phyloP scores from a whole-genome alignment of 805 yeast species.

The Metschnikowia cubensis region DNA sequence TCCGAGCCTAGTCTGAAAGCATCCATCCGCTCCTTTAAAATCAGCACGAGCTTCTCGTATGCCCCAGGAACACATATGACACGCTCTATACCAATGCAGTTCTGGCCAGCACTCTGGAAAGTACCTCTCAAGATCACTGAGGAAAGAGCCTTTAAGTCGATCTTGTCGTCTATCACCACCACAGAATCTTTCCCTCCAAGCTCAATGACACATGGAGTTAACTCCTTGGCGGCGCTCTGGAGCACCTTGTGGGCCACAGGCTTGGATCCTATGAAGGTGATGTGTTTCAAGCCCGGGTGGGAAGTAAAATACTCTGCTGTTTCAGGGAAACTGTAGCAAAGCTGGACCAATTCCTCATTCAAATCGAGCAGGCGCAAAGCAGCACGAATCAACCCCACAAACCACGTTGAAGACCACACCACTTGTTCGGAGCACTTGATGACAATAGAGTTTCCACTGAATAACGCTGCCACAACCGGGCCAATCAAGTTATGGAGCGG shows the following conservation, averaged over 20 bases:
- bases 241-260: conserved; percentile 90
- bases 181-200: conserved; percentile 96
- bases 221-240: conserved; percentile 73
- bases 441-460: conserved; percentile 88
- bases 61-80: conserved; percentile 74
- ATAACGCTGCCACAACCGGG: conserved; percentile 82
- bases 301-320: conserved; percentile 83
- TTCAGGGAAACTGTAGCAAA: conserved; percentile 84
- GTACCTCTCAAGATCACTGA: conserved; percentile 91
- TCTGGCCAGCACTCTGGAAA: conserved; percentile 96
- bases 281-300: conserved; percentile 77
- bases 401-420: conserved; percentile 87
- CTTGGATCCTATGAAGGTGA: conserved; percentile 94
- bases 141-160: conserved; percentile 48
- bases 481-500: conserved; percentile 95
- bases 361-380: conserved; percentile 72
- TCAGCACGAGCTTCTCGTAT: conserved; percentile 58
- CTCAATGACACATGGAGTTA: conserved; percentile 94
- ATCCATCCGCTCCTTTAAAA: conserved; percentile 55
- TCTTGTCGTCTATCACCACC: conserved; percentile 77
- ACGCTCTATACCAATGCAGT: conserved; percentile 96
- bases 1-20: conserved; percentile 79
- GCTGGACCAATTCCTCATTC: conserved; percentile 79
- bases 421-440: conserved; percentile 96
- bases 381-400: conserved; percentile 63